Evolutionary conservation across 805 yeast genomes (phyloP), one percentile per base, ranked within the genome.

Genomic region (Suhomyces sp.): DNA sequence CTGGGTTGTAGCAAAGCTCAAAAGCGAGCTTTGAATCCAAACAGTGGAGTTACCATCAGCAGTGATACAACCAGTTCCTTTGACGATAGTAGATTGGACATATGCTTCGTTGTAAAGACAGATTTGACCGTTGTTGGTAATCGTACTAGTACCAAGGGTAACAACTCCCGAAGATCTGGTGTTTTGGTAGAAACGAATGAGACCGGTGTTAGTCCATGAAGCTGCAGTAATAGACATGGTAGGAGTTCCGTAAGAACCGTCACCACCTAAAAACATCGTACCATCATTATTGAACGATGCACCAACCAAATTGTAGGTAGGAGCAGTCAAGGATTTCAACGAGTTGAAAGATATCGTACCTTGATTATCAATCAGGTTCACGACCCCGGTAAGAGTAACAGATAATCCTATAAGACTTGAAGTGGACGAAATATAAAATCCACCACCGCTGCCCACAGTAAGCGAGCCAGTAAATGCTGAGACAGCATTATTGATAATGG

Each of bases 41-140:
- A 58, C 29, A 29, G 22, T 50, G 33, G 61, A 53, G 17, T 51
- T 44, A 5, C 4, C 15, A n/a, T 61, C 65, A 19, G 60, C 59
- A 47, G 48, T 55, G 19, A 67, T 55, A 60, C 74, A 69, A 29
- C 74, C 74, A n/a, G 54, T 24, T 24, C 73, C 73, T 2, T 23
- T 8, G 40, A 69, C 57, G 22, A 42, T 44, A 13, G 66, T 58
- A 1, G 60, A 52, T 55, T 68, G 72, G n/a, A 49, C 47, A 53
- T 62, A 69, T 2, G 48, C 47, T 29, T 59, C 54, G 42, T 63
- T 67, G 48, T 53, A 33, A 44, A 69, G 60, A 58, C 72, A 68
- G 41, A 64, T 54, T 38, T 52, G 47, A 23, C 59, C 59, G 17
- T 52, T 36, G 46, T 56, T 56, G 31, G 40, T 33, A 47, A 53